Evolutionary conservation across 164 flowering plant species (phyloP), one percentile per base, ranked within the genome.

Genomic region (Platanus orientalis): DNA sequence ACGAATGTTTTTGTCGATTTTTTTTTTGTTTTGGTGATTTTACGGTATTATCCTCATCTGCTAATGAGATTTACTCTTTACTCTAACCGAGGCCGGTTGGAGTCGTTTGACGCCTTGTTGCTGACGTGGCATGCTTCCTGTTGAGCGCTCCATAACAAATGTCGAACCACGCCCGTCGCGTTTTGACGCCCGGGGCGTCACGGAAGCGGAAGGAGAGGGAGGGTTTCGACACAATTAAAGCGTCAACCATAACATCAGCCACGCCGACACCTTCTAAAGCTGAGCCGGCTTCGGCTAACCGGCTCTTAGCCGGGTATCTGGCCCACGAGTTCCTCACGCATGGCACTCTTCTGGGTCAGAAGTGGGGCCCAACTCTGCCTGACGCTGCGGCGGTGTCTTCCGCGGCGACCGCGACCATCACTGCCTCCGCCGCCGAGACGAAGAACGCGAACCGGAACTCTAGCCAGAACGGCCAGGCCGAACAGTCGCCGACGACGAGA

Each of bases 221-320:
- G 13, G 73, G 53, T 4, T 44, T 67, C 11, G 74, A 54, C 62
- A 62, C 69, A 55, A 2, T 58, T 5, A 71, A 58, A 42, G 58
- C 73, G 32, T 57, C 78, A 19, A 53, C 53, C 7, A 19, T n/a
- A 52, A 56, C 68, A 21, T 0, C 74, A 21, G 28, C 71, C 45
- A 61, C 34, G 3, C 48, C 26, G 1, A 40, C 69, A 23, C 0
- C 76, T 17, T 29, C 69, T 6, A 28, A 14, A 44, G 63, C 68
- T 63, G 73, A 63, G 69, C 71, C 75, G 75, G 48, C 39, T 16
- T 50, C 60, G 24, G 69, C 75, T n/a, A 89, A 87, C 51, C 73
- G 74, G 78, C 82, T 90, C 11, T 49, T 90, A 62, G 97, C 97
- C 66, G 94, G 97, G 11, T 90, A 81, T 72, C 71, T 90, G 85